phyloP scores from a whole-genome alignment of 495 filamentous ascomycete species.

The Cladorrhinum samala region DNA sequence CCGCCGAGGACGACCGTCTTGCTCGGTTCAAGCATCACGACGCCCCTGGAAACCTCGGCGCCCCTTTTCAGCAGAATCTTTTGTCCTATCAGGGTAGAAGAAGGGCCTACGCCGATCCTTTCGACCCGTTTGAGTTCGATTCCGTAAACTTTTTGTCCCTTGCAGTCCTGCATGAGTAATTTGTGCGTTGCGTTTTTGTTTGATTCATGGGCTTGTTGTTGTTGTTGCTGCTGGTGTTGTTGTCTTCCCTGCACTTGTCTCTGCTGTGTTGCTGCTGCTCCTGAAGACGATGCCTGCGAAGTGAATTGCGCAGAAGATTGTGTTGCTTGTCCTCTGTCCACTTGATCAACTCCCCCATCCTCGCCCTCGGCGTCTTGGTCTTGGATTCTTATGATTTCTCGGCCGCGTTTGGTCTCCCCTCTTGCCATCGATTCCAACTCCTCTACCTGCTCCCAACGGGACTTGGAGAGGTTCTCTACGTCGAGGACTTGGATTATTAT shows the following conservation, averaged over 20 bases:
- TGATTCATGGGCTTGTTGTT: not conserved
- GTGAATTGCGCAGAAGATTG: not conserved
- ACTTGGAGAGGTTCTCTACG: slow-evolving; percentile 71
- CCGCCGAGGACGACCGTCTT: slow-evolving; percentile 68
- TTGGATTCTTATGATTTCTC: slow-evolving; percentile 71
- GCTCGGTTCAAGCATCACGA: slow-evolving; percentile 65
- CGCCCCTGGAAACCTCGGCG: slow-evolving; percentile 62
- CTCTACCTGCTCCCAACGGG: slow-evolving; percentile 80
- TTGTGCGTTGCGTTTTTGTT: slow-evolving; percentile 61
- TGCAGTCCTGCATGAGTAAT: slow-evolving; percentile 73
- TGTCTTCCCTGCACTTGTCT: not conserved
- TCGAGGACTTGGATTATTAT: slow-evolving; percentile 77
- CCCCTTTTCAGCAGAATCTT: slow-evolving; percentile 69
- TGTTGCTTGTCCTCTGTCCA: too few species aligned
- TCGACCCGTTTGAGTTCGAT: slow-evolving; percentile 66
- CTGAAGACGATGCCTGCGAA: too few species aligned
- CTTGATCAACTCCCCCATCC: not conserved
- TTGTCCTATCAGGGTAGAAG: slow-evolving; percentile 55
- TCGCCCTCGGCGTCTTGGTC: slow-evolving; percentile 18
- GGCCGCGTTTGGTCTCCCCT: slow-evolving; percentile 73
- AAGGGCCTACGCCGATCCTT: slow-evolving; percentile 58
- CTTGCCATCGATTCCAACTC: slow-evolving; percentile 74
- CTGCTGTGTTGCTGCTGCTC: not conserved
- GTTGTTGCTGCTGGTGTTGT: not conserved
- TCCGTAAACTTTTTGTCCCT: slow-evolving; percentile 61